A percentile compares a stretch with the other conserved stretches of the same genome.
phyloP scores from a whole-genome alignment of 257 asterid genomes.

The Capsicum rhomboideum region DNA sequence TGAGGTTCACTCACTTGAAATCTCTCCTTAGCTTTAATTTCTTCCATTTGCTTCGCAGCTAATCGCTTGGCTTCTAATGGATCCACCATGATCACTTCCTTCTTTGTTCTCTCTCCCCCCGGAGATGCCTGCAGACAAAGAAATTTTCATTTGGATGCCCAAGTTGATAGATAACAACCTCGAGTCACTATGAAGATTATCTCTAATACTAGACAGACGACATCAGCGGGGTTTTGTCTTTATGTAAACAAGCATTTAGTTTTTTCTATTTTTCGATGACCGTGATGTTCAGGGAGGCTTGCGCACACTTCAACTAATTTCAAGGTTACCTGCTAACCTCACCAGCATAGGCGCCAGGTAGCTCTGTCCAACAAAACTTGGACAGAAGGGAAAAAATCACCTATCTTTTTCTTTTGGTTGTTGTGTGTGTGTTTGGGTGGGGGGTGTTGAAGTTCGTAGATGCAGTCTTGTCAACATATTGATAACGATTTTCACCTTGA shows the following conservation, averaged over 20 bases:
- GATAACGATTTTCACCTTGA: too few species aligned
- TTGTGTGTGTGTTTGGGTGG: too few species aligned
- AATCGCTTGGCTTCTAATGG: constrained; percentile 93
- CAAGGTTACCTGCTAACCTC: too few species aligned
- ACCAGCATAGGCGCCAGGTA: too few species aligned
- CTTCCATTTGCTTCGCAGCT: constrained; percentile 89
- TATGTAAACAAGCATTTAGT: background rate
- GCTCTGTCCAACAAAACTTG: too few species aligned
- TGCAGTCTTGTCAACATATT: too few species aligned
- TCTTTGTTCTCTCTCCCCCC: constrained; percentile 19
- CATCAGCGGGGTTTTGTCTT: background rate
- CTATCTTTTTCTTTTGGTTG: too few species aligned
- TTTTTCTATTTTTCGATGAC: background rate
- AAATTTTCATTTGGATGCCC: background rate
- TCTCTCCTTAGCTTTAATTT: constrained; percentile 63
- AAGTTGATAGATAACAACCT: background rate
- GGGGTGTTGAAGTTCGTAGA: too few species aligned
- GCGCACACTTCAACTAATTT: too few species aligned
- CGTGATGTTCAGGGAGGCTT: background rate
- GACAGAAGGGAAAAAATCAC: too few species aligned
- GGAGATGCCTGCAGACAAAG: constrained; percentile 43
- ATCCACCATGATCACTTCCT: constrained; percentile 84
- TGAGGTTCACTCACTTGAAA: constrained; percentile 37
- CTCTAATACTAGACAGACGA: background rate
- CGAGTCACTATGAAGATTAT: background rate